Base-by-base conservation (phyloP, 1,139 yeast species). In the Kluyveromyces sp. region DNA sequence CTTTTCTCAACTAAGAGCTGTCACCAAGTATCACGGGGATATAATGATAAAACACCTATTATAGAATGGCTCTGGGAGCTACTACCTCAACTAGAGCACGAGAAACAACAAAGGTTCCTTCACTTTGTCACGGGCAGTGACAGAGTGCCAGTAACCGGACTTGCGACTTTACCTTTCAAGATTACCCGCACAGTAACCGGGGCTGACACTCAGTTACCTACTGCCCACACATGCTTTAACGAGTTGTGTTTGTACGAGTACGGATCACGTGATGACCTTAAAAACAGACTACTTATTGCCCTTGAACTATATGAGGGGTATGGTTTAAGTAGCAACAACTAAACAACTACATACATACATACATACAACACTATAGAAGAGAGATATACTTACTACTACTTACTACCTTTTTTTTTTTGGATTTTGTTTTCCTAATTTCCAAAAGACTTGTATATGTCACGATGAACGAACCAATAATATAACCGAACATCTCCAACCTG, bases 161-260 rank as follows among this genome's bases (percentile, higher is more conserved):
- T 87, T 25, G 81, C 82, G 41, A 82, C 85, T 47, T 67, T 90
- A 67, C 73, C 73, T 38, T 83, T 90, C 58, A 82, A 82, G 52
- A 77, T 86, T 41, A 74, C 80, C 35, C 68, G 74, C 46, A 55
- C 79, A 7, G 82, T 83, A 2, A 32, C 53, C 3, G 71, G 67
- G 2, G 63, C 70, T 45, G n/a, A 10, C 21, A 68, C 75, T 3
- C 69, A 83, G 43, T 67, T 89, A 30, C 97, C 97, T 0, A 68
- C 83, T 7, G 90, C 97, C 0, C 97, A 90, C 59, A 92, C 97
- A 0, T 92, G 97, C 58, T 92, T 90, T 67, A 90, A 89, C 60
- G 96, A 90, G 67, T 65, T 92, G 37, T 86, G 92, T 46, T 55
- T 92, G 5, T 84, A 81, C 65, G 79, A 79, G 43, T 92, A 90